These are phyloP conservation scores for Dactylellina parvicollis DNA, from an alignment of 2,329 filamentous ascomycete species.

Conservation along the genomic window DNA sequence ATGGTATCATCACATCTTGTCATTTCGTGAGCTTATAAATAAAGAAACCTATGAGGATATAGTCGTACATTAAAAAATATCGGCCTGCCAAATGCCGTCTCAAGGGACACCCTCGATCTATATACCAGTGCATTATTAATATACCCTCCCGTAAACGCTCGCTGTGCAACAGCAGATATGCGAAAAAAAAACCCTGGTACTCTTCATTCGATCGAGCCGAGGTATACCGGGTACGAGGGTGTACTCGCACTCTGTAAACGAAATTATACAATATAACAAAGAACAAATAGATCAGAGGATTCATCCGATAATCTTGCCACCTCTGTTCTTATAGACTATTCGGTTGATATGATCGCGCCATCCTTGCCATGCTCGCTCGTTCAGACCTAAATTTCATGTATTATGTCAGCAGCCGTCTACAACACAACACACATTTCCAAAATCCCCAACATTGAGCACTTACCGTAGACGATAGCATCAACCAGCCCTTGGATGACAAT, in stretches of 20 bases:
- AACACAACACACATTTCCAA: slow-evolving; percentile 12
- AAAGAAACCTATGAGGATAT: slow-evolving; percentile 1
- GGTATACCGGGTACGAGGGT: no score
- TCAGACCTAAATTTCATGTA: slow-evolving; percentile 35
- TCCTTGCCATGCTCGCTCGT: slow-evolving; percentile 55
- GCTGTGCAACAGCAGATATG: background rate
- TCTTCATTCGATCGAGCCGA: no score
- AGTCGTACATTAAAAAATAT: slow-evolving; percentile 14
- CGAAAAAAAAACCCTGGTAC: no score
- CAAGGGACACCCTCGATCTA: background rate
- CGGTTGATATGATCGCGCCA: slow-evolving; percentile 51
- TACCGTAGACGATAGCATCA: slow-evolving; percentile 63
- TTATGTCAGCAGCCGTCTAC: slow-evolving; percentile 18
- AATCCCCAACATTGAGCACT: slow-evolving; percentile 31
- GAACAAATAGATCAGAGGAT: background rate
- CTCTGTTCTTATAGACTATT: slow-evolving; percentile 39
- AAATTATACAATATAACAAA: no score
- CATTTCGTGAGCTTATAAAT: slow-evolving; percentile 15
- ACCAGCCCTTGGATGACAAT: slow-evolving; percentile 63
- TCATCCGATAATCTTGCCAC: slow-evolving; percentile 45
- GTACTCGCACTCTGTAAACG: no score
- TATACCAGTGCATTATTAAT: no score
- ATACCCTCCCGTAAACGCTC: no score
- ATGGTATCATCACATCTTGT: slow-evolving; percentile 32
- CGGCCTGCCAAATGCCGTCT: background rate